Conservation (phyloP, 805 yeast species). For the Torulaspora maleeae region DNA sequence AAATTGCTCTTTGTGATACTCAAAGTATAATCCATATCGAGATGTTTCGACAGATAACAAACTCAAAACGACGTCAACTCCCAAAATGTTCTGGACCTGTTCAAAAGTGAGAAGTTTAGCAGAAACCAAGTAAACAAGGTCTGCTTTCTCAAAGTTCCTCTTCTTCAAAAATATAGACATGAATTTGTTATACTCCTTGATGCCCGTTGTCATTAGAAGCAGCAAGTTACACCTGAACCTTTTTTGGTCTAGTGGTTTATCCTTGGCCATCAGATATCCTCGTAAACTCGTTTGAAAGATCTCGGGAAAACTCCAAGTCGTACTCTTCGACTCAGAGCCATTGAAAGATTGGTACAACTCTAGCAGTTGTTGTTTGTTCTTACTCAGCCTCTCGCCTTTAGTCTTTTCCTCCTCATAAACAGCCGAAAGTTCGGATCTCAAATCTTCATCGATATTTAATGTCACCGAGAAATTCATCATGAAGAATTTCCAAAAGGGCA, state of each 20-base stretch:
- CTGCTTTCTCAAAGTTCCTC: constrained; percentile 22
- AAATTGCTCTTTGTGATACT: constrained; percentile 23
- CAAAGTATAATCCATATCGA: constrained; percentile 19
- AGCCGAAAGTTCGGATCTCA: constrained; percentile 25
- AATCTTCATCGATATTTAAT: constrained; percentile 29
- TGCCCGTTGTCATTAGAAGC: constrained; percentile 21
- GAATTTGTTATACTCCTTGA: constrained; percentile 31
- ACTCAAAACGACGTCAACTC: constrained; percentile 16
- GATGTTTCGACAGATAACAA: constrained; percentile 10
- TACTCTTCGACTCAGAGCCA: constrained; percentile 7
- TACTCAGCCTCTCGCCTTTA: constrained; percentile 22
- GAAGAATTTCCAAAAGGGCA: constrained; percentile 36
- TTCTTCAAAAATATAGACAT: constrained; percentile 33
- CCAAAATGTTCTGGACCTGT: constrained; percentile 25
- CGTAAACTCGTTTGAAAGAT: constrained; percentile 31
- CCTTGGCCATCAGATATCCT: constrained; percentile 12
- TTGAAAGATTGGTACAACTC: constrained; percentile 16
- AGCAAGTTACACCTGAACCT: constrained; percentile 21
- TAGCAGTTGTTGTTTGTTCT: constrained; percentile 16
- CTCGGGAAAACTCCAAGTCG: constrained; percentile 25
- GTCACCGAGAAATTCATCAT: constrained; percentile 29
- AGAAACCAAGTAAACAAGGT: constrained; percentile 24
- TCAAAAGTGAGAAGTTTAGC: constrained; percentile 29
- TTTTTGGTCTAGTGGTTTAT: constrained; percentile 8
- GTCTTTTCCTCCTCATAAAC: constrained; percentile 32